These are phyloP conservation scores for Smallanthus sonchifolius DNA, from an alignment of 129 eudicot species.

Conservation along the genomic window DNA sequence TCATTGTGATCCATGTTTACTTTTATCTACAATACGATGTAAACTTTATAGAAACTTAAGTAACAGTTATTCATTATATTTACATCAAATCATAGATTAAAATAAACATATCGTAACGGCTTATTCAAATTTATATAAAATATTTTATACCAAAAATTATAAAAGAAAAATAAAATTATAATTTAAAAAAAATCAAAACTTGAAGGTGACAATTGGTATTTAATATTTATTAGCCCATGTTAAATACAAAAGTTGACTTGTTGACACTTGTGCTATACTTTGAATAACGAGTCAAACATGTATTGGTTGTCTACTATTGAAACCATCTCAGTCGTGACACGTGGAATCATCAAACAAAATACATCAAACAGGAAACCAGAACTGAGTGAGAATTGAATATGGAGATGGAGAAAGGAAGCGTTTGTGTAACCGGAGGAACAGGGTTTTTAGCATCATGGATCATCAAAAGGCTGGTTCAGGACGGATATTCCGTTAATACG, in stretches of 20 bases:
- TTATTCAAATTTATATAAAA: no score
- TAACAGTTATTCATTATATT: no score
- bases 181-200: no score
- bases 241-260: not conserved
- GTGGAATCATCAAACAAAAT: not conserved
- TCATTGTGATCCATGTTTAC: no score
- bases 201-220: no score
- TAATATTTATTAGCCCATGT: no score
- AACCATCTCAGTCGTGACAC: not conserved
- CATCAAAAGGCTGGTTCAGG: conserved; percentile 41
- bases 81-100: no score
- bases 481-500: conserved; percentile 48
- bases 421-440: conserved; percentile 68
- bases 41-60: no score
- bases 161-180: no score
- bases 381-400: not conserved
- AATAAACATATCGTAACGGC: no score
- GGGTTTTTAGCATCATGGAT: conserved; percentile 60
- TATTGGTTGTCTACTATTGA: not conserved
- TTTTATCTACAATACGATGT: no score
- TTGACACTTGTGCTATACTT: not conserved
- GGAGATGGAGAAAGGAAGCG: conserved; percentile 35
- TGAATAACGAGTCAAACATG: not conserved
- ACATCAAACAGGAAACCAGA: not conserved
- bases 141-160: no score